phyloP scores from a whole-genome alignment of 768 basidiomycete species.

The Suillus bovinus region DNA sequence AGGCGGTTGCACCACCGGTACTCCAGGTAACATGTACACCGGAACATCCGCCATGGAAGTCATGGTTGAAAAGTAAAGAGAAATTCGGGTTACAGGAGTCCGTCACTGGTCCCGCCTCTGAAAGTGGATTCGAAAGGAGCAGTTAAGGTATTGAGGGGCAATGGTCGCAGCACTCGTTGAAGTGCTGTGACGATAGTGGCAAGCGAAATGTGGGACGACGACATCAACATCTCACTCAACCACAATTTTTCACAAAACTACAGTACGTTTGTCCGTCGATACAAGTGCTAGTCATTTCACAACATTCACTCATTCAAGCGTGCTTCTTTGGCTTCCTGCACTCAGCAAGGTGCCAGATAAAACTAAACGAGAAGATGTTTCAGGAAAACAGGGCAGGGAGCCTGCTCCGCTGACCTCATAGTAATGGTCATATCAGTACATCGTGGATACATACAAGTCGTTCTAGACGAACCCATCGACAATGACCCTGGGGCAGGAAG shows the following conservation, averaged over 20 bases:
- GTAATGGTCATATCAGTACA: neutral
- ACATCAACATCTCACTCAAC: conserved; percentile 18
- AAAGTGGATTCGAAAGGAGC: conserved; percentile 19
- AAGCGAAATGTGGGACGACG: conserved; percentile 24
- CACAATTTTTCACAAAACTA: conserved; percentile 24
- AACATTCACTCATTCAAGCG: conserved; percentile 6
- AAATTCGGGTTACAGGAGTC: conserved; percentile 14
- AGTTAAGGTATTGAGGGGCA: conserved; percentile 20
- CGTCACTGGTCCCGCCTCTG: conserved; percentile 16
- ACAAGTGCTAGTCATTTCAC: conserved; percentile 19
- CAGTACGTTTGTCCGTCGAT: conserved; percentile 11
- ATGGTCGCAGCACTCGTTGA: conserved; percentile 22
- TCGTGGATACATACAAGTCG: neutral
- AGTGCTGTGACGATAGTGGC: conserved; percentile 19
- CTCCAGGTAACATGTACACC: conserved; percentile 71
- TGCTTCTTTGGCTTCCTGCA: conserved; percentile 1
- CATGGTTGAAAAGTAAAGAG: conserved; percentile 47
- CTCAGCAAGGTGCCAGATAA: neutral
- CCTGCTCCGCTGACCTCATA: neutral
- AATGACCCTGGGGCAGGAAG: neutral
- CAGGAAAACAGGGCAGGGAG: neutral
- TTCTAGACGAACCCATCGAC: neutral
- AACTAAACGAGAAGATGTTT: neutral
- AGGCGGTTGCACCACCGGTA: conserved; percentile 71
- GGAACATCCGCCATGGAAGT: conserved; percentile 70